Percentiles rank a stretch among this genome's conserved stretches.
Conservation (phyloP, 1,284 basidiomycete genomes). For the Taiwanofungus camphoratus region DNA sequence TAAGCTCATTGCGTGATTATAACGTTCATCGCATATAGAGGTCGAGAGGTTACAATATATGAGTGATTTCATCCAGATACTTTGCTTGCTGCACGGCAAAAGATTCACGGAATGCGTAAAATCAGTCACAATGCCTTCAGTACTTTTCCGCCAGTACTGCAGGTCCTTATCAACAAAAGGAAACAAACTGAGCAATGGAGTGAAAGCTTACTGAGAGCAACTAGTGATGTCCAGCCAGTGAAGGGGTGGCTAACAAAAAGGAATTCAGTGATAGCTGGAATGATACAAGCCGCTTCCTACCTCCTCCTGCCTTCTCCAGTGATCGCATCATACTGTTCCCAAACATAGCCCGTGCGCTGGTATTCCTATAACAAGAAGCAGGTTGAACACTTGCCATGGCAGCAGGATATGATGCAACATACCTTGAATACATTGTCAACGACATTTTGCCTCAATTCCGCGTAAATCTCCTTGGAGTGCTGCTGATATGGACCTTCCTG, state of each 20-base stretch:
- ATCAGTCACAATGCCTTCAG: constrained; percentile 14
- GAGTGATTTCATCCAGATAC: no score
- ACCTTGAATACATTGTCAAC: constrained; percentile 85
- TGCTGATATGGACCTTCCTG: constrained; percentile 77
- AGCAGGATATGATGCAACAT: no score
- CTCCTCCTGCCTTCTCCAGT: constrained; percentile 83
- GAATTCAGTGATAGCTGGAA: constrained; percentile 4
- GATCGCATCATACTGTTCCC: constrained; percentile 90
- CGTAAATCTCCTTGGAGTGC: constrained; percentile 74
- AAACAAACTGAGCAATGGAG: constrained; percentile 13
- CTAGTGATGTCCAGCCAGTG: constrained; percentile 88
- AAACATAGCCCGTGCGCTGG: constrained; percentile 86
- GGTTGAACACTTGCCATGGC: no score
- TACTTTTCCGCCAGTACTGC: constrained; percentile 43
- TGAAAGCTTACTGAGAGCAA: constrained; percentile 60
- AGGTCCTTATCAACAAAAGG: constrained; percentile 8
- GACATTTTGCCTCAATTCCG: constrained; percentile 74
- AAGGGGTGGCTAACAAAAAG: constrained; percentile 70
- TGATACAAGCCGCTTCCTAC: constrained; percentile 32
- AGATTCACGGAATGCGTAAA: background rate
- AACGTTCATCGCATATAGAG: background rate
- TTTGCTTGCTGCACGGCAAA: no score
- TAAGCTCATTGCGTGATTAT: background rate
- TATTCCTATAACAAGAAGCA: constrained; percentile 62
- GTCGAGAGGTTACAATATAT: background rate